Evolutionary conservation across 768 basidiomycete species (phyloP).

Genomic region (Fibroporia radiculosa): DNA sequence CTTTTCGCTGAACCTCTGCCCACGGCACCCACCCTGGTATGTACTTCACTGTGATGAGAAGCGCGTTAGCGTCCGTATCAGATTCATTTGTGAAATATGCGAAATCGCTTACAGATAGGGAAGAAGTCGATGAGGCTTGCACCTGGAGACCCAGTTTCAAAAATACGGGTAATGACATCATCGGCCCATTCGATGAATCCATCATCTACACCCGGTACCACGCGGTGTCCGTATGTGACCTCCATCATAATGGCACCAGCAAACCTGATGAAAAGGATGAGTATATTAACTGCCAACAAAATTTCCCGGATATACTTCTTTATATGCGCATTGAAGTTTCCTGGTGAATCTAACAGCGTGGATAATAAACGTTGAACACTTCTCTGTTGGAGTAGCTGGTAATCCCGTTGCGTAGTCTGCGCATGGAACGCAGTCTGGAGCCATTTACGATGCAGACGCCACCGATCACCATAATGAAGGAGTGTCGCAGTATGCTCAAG

Average conservation of each 20-base stretch:
- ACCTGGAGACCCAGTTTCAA: constrained; percentile 9
- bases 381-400: constrained; percentile 16
- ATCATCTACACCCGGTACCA: constrained; percentile 22
- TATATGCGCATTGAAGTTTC: constrained; percentile 18
- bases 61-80: too few relatives aligned
- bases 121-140: constrained; percentile 19
- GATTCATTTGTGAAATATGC: not conserved
- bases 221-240: constrained; percentile 24
- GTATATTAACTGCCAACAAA: too few relatives aligned
- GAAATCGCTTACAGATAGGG: constrained; percentile 15
- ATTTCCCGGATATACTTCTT: too few relatives aligned
- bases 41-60: constrained; percentile 14
- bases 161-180: constrained; percentile 6
- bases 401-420: constrained; percentile 10
- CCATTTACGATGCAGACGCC: constrained; percentile 21
- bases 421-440: constrained; percentile 20
- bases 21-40: constrained; percentile 18
- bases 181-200: constrained; percentile 17
- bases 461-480: constrained; percentile 21
- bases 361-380: constrained; percentile 20
- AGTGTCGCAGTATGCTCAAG: constrained; percentile 1
- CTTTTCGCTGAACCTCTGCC: constrained; percentile 14
- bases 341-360: constrained; percentile 20
- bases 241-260: constrained; percentile 24
- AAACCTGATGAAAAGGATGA: constrained; percentile 16